Evolutionary conservation across 805 yeast species (phyloP).

Genomic region (Saccharomycopsis olivae): DNA sequence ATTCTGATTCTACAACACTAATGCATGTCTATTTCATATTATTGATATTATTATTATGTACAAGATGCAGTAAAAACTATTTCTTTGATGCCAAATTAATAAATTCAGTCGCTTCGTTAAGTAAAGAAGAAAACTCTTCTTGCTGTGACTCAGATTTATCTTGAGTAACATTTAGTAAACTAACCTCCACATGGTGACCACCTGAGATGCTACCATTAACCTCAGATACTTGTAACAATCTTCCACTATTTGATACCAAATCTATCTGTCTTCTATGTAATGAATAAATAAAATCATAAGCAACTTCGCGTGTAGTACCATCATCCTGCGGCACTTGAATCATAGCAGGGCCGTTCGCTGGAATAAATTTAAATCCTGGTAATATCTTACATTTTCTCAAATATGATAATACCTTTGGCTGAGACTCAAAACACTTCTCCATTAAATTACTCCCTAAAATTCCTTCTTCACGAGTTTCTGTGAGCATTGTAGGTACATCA

Average conservation of each 20-base stretch:
- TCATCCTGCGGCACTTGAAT: slow-evolving; percentile 26
- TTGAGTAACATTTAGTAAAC: slow-evolving; percentile 27
- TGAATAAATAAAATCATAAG: slow-evolving; percentile 31
- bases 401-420: neutral
- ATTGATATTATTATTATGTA: slow-evolving; percentile 4
- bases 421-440: neutral
- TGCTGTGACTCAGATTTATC: slow-evolving; percentile 15
- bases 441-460: neutral
- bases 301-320: slow-evolving; percentile 24
- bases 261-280: slow-evolving; percentile 33
- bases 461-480: neutral
- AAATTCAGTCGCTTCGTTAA: no score
- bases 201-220: slow-evolving; percentile 45
- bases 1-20: slow-evolving; percentile 2
- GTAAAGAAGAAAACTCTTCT: no score
- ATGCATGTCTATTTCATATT: slow-evolving; percentile 2
- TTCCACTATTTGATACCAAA: slow-evolving; percentile 25
- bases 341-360: neutral
- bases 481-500: slow-evolving; percentile 3
- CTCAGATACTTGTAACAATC: slow-evolving; percentile 30
- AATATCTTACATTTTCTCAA: neutral
- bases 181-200: slow-evolving; percentile 37
- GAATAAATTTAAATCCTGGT: neutral
- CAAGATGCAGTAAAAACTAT: neutral
- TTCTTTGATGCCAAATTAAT: no score